Base-by-base conservation (phyloP, 768 basidiomycete species). In the Rhizopogon vesiculosus region DNA sequence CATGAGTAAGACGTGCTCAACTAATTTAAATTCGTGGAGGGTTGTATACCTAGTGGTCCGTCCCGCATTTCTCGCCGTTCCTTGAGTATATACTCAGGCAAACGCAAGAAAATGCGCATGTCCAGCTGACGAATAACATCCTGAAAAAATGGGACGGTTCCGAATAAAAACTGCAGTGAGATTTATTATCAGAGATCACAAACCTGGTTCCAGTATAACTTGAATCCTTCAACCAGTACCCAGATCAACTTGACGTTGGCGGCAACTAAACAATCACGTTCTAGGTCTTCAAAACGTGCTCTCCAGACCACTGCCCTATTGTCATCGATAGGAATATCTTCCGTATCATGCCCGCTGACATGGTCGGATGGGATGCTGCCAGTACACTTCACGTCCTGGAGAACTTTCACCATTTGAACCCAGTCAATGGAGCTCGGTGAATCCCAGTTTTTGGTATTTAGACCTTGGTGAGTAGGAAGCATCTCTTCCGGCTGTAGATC, bases 201-300 rank as follows among this genome's bases (percentile, higher is more conserved):
- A 63, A 91, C 93, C 66, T 82, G 74, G 65, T 95, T 81, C 89
- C 91, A 97, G 65, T 94, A 97, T 41, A 98, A 70, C 59, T 98
- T 71, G 72, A 99, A 99, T 0, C 97, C 96, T 60, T 98, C 97
- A 1, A 97, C 84, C 45, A 98, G 72, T 3, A 83, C 91, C 86
- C 90, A 94, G 18, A 85, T 71, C 6, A 93, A 64, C 54, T 76
- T 79, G 60, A 79, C 74, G 25, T 78, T 76, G 33, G 71, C 69
- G 45, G 69, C 61, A 39, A 62, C 66, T 56, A 74, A 72, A 46
- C 69, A 70, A 57, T 77, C 72, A 33, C 72, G 64, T 55, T 79
- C 74, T 5, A 87, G 62, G 39, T 63, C 61, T 49, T 75, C 64
- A 56, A 97, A 91, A 15, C 72, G 66, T 1, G 69, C 61, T 29